These are phyloP conservation scores for Hyphopichia buzzinii DNA, from an alignment of 1,139 yeast genomes.

Conservation along the genomic window DNA sequence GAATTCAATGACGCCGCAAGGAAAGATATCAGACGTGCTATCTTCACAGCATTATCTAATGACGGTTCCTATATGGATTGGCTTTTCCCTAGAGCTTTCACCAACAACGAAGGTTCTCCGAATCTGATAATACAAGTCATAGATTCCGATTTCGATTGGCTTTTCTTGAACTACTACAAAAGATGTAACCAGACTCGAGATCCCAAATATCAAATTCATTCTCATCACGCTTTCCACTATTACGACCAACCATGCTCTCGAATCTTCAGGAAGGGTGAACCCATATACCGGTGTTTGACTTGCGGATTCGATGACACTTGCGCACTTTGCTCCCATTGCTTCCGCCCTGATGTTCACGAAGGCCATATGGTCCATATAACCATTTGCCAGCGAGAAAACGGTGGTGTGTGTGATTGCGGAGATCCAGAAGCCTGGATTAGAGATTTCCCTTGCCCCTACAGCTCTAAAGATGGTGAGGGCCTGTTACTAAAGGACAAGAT, in stretches of 20 bases:
- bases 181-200: conserved; percentile 18
- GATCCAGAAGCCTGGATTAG: conserved; percentile 60
- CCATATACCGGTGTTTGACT: conserved; percentile 78
- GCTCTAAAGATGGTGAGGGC: conserved; percentile 13
- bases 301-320: conserved; percentile 87
- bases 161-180: conserved; percentile 30
- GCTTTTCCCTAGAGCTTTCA: conserved; percentile 46
- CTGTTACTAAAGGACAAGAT: conserved; percentile 11
- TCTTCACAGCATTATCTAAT: conserved; percentile 51
- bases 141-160: conserved; percentile 38
- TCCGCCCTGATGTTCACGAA: conserved; percentile 62
- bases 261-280: conserved; percentile 79
- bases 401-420: conserved; percentile 79
- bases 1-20: conserved; percentile 33
- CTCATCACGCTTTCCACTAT: conserved; percentile 47
- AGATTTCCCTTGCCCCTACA: conserved; percentile 36
- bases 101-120: conserved; percentile 6
- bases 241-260: conserved; percentile 74
- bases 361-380: conserved; percentile 77
- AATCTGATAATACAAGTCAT: conserved; percentile 17
- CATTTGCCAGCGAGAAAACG: conserved; percentile 76
- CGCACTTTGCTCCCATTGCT: conserved; percentile 81
- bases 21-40: conserved; percentile 44
- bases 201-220: conserved; percentile 22
- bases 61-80: conserved; percentile 48